These are phyloP conservation scores for Lunasporangiospora selenospora DNA, from an alignment of 192 early-diverging fungal species.

Conservation along the genomic window DNA sequence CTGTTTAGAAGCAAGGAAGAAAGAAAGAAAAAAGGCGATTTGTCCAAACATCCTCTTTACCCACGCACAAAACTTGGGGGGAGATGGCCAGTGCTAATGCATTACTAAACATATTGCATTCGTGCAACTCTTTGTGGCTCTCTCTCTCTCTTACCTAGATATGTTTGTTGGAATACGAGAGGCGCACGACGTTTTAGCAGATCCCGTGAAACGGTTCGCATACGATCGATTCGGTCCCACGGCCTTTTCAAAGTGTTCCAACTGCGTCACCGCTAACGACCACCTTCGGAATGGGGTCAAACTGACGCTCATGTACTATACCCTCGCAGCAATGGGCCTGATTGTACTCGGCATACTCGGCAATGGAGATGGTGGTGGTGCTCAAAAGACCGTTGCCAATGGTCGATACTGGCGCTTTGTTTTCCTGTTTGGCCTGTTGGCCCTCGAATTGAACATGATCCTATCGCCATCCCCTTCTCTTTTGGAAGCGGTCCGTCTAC, in stretches of 20 bases:
- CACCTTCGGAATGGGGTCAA: background rate
- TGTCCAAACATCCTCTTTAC: no score
- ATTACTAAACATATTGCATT: no score
- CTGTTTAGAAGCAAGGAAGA: no score
- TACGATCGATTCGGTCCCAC: slow-evolving; percentile 15
- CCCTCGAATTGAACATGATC: slow-evolving; percentile 2
- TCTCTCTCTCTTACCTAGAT: background rate
- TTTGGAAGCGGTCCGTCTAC: no score
- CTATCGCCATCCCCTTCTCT: background rate
- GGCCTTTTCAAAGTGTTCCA: background rate
- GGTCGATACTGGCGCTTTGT: slow-evolving; percentile 19
- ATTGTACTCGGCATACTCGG: background rate
- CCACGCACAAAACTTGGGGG: no score
- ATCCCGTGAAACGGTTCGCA: slow-evolving; percentile 1
- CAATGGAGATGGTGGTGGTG: no score
- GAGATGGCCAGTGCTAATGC: no score
- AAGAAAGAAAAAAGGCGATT: no score
- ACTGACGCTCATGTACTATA: background rate
- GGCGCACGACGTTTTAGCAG: slow-evolving; percentile 10
- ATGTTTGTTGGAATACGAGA: slow-evolving; percentile 14
- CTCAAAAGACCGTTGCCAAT: no score
- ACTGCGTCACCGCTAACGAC: slow-evolving; percentile 17
- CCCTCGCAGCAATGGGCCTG: background rate
- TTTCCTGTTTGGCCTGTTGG: background rate
- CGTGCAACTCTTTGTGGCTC: background rate